Evolutionary conservation across 345 rosid species (phyloP), one percentile per base, ranked within the genome.

Genomic region (Mercurialis annua): DNA sequence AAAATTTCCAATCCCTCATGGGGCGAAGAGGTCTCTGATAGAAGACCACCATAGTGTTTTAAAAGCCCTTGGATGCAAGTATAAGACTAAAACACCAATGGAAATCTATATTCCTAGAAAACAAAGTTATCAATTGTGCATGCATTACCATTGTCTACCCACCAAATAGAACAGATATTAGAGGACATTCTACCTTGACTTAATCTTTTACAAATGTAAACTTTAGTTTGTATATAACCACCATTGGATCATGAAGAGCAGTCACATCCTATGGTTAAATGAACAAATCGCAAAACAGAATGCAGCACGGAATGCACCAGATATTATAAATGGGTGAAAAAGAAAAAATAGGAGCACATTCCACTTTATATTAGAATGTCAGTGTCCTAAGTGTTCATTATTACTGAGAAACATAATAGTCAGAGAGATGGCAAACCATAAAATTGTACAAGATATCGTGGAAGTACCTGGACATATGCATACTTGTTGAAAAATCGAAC

Each of bases 401-500:
- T 51, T 21, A 61, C 10, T 20, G 26, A 36, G 44, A 17, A 52
- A 62, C 47, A 62, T 21, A 54, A 14, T n/a, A 20, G 15, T 30
- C 40, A 44, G 17, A 34, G 27, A 46, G 47, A 33, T 21, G 48
- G 21, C 42, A 48, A 2, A 34, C 44, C 11, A 7, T 21, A 64
- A 53, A 15, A 16, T 55, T 36, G 12, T 31, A 53, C 30, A 48
- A 44, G 40, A 20, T 17, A 66, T 30, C 54, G 33, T 58, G 62
- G 48, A 71, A 66, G 36, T 87, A 94, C 97, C 99, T 85, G 99
- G 64, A 91, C 97, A 73, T 84, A 91, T 1, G 96, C 99, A 62
- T 94, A 94, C 81, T 87, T 94, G 87, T 91, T 94, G 64, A 94
- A 94, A 65, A 90, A 94, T 20, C 99, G 91, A 68, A 91, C 99